Base-by-base conservation (phyloP, 345 rosid genomes). In the Rhizophora mangle region DNA sequence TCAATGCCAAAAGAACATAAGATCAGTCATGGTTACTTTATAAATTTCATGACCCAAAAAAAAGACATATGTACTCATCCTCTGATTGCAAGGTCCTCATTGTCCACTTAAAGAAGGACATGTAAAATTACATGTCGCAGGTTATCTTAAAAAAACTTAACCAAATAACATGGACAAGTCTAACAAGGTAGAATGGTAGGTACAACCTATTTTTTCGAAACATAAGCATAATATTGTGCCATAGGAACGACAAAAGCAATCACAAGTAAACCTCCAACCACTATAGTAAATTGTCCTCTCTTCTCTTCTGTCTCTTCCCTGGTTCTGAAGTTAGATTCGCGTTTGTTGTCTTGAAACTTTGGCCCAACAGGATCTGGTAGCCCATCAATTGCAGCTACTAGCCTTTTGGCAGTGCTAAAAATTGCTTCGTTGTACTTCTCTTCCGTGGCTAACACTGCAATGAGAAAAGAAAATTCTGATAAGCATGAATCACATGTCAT, bases 311-410 rank as follows among this genome's bases (percentile, higher is more conserved):
- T 95, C 82, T 95, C 99, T 81, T 92, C 91, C 86, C 77, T 85
- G 67, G 86, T 78, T 73, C 85, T 95, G 80, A 86, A 95, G 80
- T 95, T 95, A 37, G 99, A 90, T 69, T 95, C 99, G 65, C 96
- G 78, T 74, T 91, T 95, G 64, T 73, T 86, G 26, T 95, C 99
- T 73, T 87, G 81, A 52, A 79, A 53, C 27, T 65, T 24, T 20
- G 97, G 99, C 19, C 96, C 99, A 1, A 96, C 99, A 0, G 97
- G 86, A 74, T 95, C 99, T 2, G 99, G 99, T 24, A 88, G 89
- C 24, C 97, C 97, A 26, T 95, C 99, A 60, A 95, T 92, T 57
- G 97, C 96, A 21, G 97, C 93, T 30, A 86, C 96, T 74, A 95
- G 80, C 73, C 97, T 72, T 65, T 88, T 95, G 47, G 97, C 99